Evolutionary conservation across 345 rosid genomes (phyloP).

Genomic region (Jatropha curcas): DNA sequence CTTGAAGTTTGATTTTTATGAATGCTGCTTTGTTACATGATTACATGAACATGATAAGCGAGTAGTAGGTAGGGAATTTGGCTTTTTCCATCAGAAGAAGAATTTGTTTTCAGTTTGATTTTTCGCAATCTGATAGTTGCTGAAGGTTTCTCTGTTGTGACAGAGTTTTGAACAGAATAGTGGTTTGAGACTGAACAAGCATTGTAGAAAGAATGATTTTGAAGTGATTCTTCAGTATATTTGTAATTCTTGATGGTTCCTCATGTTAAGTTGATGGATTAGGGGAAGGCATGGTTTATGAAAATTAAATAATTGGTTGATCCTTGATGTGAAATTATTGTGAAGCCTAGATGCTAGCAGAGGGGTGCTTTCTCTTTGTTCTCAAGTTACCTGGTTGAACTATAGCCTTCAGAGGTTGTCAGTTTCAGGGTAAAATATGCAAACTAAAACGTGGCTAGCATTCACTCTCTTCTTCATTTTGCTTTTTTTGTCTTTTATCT

Average conservation of each 20-base stretch:
- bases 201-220: not conserved
- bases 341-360: not conserved
- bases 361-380: not conserved
- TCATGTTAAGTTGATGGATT: not conserved
- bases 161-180: not conserved
- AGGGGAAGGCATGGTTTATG: not conserved
- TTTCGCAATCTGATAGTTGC: not conserved
- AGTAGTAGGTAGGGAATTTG: not conserved
- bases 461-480: not conserved
- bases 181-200: not conserved
- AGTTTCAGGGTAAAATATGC: not conserved
- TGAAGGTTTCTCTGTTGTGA: not conserved
- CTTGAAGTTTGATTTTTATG: constrained; percentile 2
- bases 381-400: not conserved
- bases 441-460: not conserved
- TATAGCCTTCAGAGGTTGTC: not conserved
- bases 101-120: no score
- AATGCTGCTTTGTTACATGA: not conserved
- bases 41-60: not conserved
- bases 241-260: not conserved
- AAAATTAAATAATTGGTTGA: not conserved
- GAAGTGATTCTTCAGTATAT: not conserved
- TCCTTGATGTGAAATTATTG: not conserved
- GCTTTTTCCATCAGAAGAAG: not conserved
- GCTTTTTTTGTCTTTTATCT: not conserved